These are phyloP conservation scores for Kalaharituber pfeilii DNA, from an alignment of 2,329 filamentous ascomycete species.

Conservation along the genomic window DNA sequence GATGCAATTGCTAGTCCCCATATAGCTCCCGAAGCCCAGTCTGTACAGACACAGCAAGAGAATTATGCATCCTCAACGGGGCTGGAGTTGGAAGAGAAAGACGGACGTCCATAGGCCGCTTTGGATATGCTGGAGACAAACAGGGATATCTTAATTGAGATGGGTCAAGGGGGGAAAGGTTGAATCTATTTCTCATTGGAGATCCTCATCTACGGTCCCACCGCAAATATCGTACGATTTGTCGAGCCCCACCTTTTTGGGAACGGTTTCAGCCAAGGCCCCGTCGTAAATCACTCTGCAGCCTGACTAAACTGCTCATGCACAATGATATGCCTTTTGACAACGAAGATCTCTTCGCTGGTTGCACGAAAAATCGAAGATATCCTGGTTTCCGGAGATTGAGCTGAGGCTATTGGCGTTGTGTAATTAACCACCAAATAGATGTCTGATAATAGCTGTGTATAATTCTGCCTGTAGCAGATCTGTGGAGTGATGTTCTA, in stretches of 20 bases:
- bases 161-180: too few species aligned
- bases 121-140: neutral
- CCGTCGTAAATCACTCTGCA: neutral
- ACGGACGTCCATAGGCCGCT: neutral
- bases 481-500: too few species aligned
- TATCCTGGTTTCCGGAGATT: neutral
- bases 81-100: neutral
- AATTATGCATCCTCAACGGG: too few species aligned
- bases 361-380: neutral
- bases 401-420: too few species aligned
- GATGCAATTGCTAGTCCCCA: too few species aligned
- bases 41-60: too few species aligned
- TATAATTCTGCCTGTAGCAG: too few species aligned
- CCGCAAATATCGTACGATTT: neutral
- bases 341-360: neutral
- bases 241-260: neutral
- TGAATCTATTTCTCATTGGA: neutral
- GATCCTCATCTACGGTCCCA: neutral
- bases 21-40: too few species aligned
- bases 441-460: too few species aligned
- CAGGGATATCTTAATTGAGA: too few species aligned
- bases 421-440: too few species aligned
- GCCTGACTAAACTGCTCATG: neutral
- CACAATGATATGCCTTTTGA: neutral
- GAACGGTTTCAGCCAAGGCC: neutral